These are phyloP conservation scores for Acacia melanoxylon DNA, from an alignment of 306 rosid genomes.

Conservation along the genomic window DNA sequence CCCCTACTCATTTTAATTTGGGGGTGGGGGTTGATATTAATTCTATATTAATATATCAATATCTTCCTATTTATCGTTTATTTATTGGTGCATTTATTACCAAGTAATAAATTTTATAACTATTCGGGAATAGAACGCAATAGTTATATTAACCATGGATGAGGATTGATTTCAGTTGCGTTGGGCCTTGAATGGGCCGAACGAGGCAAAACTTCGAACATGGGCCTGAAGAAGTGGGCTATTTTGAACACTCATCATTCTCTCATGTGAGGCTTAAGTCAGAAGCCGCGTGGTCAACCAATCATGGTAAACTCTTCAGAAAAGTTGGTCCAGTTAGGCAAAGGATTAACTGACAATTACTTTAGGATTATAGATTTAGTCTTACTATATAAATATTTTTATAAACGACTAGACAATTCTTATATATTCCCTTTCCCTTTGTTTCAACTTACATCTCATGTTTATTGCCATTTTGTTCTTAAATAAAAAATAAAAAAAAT, in stretches of 20 bases:
- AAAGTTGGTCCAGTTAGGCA: too few relatives aligned
- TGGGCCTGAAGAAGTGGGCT: neutral
- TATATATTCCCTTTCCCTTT: too few relatives aligned
- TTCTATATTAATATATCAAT: too few relatives aligned
- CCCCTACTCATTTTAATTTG: neutral
- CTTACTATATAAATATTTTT: too few relatives aligned
- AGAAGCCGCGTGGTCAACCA: neutral
- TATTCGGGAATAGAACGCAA: neutral
- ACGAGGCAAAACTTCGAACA: neutral
- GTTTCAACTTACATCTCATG: too few relatives aligned
- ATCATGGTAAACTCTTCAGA: too few relatives aligned
- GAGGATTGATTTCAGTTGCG: neutral
- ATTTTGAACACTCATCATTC: neutral
- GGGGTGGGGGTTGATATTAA: too few relatives aligned
- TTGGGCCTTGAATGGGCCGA: neutral
- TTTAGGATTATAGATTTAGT: too few relatives aligned
- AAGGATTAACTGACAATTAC: too few relatives aligned
- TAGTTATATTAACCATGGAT: neutral
- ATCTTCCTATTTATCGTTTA: neutral
- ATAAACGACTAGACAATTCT: too few relatives aligned
- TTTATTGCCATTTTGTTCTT: too few relatives aligned
- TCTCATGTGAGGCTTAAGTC: neutral
- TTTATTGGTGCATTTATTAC: neutral
- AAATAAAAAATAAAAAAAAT: too few relatives aligned
- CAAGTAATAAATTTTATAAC: neutral